phyloP scores from a whole-genome alignment of 2,329 filamentous ascomycete species.

The Alternaria metachromatica region DNA sequence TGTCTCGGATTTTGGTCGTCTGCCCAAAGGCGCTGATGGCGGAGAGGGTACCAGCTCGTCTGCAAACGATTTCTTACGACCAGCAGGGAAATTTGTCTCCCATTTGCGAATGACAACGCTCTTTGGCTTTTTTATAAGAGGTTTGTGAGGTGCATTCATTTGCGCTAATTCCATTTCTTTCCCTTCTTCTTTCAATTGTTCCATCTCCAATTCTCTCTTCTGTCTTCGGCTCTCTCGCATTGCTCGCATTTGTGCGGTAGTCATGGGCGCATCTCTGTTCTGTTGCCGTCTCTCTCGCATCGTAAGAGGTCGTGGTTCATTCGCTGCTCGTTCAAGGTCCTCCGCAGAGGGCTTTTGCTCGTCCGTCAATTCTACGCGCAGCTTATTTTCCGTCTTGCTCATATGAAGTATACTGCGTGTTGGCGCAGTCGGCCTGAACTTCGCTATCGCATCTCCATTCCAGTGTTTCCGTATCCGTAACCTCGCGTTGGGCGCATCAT shows the following conservation, averaged over 20 bases:
- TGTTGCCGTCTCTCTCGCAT: conserved; percentile 12
- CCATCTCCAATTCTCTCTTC: background rate
- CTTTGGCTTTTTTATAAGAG: background rate
- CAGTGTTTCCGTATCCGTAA: conserved; percentile 14
- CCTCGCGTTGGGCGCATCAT: conserved; percentile 5
- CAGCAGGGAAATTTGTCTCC: background rate
- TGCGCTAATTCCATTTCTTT: background rate
- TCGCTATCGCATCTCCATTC: conserved; percentile 2
- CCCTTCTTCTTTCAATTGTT: background rate
- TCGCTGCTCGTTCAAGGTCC: background rate
- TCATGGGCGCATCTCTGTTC: background rate
- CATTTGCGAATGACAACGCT: background rate
- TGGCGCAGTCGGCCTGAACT: background rate
- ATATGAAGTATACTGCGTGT: background rate
- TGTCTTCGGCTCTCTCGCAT: background rate
- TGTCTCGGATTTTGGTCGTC: background rate
- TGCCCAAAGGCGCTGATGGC: conserved; percentile 17
- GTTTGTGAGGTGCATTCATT: background rate
- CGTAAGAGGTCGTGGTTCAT: background rate
- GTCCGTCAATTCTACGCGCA: background rate
- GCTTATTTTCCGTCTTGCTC: conserved; percentile 3
- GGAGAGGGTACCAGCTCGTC: conserved; percentile 16
- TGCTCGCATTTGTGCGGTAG: background rate
- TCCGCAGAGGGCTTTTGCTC: background rate
- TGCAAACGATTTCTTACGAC: background rate